Conservation (phyloP, 2,329 filamentous ascomycete species). For the Sordariomycetes sp. region DNA sequence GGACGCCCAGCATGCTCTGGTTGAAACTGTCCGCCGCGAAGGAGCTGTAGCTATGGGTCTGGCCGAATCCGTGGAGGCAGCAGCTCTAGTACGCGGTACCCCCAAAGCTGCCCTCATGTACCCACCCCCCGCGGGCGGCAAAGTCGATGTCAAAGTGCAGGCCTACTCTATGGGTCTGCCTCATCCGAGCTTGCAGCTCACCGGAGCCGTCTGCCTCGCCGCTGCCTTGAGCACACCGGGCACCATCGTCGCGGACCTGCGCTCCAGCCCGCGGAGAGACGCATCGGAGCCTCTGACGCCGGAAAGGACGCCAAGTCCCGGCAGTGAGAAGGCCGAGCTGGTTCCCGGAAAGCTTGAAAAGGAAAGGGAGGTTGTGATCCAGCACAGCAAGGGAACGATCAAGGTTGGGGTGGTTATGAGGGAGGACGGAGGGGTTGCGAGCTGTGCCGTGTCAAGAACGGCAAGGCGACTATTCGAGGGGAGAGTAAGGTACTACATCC, state of each 20-base stretch:
- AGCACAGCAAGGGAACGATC: slow-evolving; percentile 19
- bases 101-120: slow-evolving; percentile 51
- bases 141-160: slow-evolving; percentile 29
- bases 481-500: slow-evolving; percentile 16
- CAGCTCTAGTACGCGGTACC: slow-evolving; percentile 18
- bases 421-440: slow-evolving; percentile 11
- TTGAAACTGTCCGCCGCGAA: slow-evolving; percentile 42
- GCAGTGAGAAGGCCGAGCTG: too few relatives aligned
- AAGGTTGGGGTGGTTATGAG: slow-evolving; percentile 12
- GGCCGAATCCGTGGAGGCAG: slow-evolving; percentile 23
- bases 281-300: slow-evolving; percentile 7
- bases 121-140: slow-evolving; percentile 4
- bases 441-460: slow-evolving; percentile 19
- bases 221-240: slow-evolving; percentile 30
- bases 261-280: too few relatives aligned
- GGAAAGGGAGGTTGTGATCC: slow-evolving; percentile 8
- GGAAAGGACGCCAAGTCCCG: slow-evolving; percentile 13
- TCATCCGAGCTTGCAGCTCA: slow-evolving; percentile 43
- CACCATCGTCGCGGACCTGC: slow-evolving; percentile 23
- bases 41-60: slow-evolving; percentile 52
- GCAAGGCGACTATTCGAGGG: slow-evolving; percentile 22
- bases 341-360: too few relatives aligned
- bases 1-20: slow-evolving; percentile 9
- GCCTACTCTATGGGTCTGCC: slow-evolving; percentile 41
- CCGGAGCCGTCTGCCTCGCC: slow-evolving; percentile 37